Percentiles rank a stretch among this genome's conserved stretches.
These are phyloP conservation scores for Sporormia fimetaria DNA, from an alignment of 495 filamentous ascomycete species.

Conservation along the genomic window DNA sequence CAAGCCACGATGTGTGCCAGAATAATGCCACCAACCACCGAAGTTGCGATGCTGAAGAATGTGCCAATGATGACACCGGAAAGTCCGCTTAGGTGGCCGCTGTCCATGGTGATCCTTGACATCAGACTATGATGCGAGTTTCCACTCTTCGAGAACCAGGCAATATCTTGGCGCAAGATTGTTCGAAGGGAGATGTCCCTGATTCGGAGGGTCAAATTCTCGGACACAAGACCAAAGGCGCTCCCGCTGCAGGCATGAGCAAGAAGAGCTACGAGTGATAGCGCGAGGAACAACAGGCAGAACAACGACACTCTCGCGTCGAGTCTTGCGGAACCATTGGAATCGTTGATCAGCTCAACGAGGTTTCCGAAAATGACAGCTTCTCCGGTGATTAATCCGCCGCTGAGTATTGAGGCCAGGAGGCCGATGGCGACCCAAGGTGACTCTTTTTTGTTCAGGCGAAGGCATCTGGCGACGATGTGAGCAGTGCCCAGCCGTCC, in stretches of 20 bases:
- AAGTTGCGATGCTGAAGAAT: slow-evolving; percentile 19
- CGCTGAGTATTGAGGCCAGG: slow-evolving; percentile 32
- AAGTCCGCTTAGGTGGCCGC: slow-evolving; percentile 34
- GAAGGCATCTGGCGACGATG: neutral
- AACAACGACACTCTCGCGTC: slow-evolving; percentile 34
- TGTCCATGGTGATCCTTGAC: slow-evolving; percentile 43
- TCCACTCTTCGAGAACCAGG: slow-evolving; percentile 39
- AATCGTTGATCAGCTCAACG: slow-evolving; percentile 32
- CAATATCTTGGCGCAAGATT: slow-evolving; percentile 39
- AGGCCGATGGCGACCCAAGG: slow-evolving; percentile 14
- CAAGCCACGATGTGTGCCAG: slow-evolving; percentile 25
- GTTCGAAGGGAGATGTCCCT: slow-evolving; percentile 39
- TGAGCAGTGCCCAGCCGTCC: neutral
- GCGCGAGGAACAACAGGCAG: slow-evolving; percentile 44
- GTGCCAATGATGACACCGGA: slow-evolving; percentile 27
- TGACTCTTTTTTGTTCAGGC: slow-evolving; percentile 10
- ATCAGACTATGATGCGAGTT: slow-evolving; percentile 42
- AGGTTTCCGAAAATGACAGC: slow-evolving; percentile 44
- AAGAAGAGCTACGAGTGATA: slow-evolving; percentile 39
- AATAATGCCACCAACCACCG: slow-evolving; percentile 25
- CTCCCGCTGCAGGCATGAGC: slow-evolving; percentile 38
- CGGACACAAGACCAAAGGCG: slow-evolving; percentile 40
- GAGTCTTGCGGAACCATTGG: slow-evolving; percentile 19
- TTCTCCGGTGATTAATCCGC: slow-evolving; percentile 38
- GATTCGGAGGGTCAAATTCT: slow-evolving; percentile 36